Conservation (phyloP, 306 rosid genomes). For the Echinosophora koreensis region DNA sequence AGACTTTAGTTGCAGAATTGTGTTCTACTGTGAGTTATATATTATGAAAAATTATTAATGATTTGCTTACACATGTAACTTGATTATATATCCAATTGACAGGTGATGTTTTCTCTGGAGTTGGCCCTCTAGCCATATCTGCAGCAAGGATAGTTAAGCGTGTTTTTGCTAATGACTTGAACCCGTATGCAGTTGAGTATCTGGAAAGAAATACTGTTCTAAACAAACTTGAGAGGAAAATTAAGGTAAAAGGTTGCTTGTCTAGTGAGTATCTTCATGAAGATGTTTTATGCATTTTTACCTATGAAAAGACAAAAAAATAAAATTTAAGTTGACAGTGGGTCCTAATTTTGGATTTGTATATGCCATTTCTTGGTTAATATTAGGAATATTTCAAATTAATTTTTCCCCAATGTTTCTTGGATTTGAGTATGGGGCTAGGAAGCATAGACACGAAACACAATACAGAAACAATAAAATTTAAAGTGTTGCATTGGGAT, state of each 20-base stretch:
- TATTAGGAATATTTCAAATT: slow-evolving; percentile 6
- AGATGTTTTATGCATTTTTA: slow-evolving; percentile 5
- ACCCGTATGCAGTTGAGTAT: slow-evolving; percentile 85
- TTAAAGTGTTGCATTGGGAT: slow-evolving; percentile 21
- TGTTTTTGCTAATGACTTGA: slow-evolving; percentile 92
- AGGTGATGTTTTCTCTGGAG: slow-evolving; percentile 97
- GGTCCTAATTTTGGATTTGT: slow-evolving; percentile 15
- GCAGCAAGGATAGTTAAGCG: slow-evolving; percentile 88
- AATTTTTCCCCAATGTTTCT: slow-evolving; percentile 10
- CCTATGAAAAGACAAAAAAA: slow-evolving; percentile 26
- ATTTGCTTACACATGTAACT: slow-evolving; percentile 34
- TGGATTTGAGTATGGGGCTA: neutral
- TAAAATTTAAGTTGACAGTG: slow-evolving; percentile 27
- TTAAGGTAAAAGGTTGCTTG: slow-evolving; percentile 69
- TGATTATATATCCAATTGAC: slow-evolving; percentile 46
- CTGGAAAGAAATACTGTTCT: slow-evolving; percentile 82
- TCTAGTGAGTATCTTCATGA: slow-evolving; percentile 16
- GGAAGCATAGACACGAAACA: neutral
- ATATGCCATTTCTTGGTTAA: slow-evolving; percentile 38
- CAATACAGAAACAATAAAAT: slow-evolving; percentile 1
- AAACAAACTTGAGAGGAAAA: slow-evolving; percentile 90
- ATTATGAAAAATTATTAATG: slow-evolving; percentile 23
- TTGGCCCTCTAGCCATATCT: slow-evolving; percentile 90
- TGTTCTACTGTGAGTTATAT: slow-evolving; percentile 27
- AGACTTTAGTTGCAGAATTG: slow-evolving; percentile 36